phyloP scores from a whole-genome alignment of 495 filamentous ascomycete species.

The Hypomontagnella submonticulosa region DNA sequence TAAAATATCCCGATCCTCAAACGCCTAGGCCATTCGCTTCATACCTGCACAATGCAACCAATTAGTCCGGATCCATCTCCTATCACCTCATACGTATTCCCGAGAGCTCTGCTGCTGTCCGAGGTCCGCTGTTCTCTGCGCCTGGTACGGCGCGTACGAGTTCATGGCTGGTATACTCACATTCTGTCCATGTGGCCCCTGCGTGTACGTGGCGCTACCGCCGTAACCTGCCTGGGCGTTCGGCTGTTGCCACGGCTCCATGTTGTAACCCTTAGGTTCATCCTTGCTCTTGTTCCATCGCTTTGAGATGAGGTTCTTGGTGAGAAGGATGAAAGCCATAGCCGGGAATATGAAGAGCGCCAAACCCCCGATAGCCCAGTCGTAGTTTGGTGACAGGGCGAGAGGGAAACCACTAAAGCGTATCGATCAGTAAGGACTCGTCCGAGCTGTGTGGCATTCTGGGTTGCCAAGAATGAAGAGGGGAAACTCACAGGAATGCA shows the following conservation, averaged over 20 bases:
- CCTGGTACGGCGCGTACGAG: constrained; percentile 28
- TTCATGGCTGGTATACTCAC: constrained; percentile 24
- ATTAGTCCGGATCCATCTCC: neutral
- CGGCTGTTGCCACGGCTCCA: constrained; percentile 44
- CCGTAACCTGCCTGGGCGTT: constrained; percentile 3
- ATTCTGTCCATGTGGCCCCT: constrained; percentile 24
- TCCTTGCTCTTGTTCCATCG: constrained; percentile 32
- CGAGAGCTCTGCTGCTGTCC: constrained; percentile 20
- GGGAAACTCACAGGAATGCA: constrained; percentile 56
- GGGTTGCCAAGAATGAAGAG: neutral
- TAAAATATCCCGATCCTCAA: neutral
- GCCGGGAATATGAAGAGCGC: constrained; percentile 44
- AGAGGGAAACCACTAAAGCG: constrained; percentile 52
- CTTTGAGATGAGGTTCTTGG: constrained; percentile 35
- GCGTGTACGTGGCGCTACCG: neutral
- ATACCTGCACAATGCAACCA: constrained; percentile 1
- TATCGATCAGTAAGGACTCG: neutral
- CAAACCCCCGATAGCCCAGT: constrained; percentile 49
- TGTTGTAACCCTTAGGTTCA: constrained; percentile 31
- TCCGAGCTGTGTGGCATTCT: no score
- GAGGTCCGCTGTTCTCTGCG: constrained; percentile 12
- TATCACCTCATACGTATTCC: constrained; percentile 28
- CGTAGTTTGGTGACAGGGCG: constrained; percentile 50
- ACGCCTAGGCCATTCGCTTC: constrained; percentile 19
- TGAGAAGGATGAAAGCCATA: constrained; percentile 41